Base-by-base conservation (phyloP, 208 protist genomes). In the Crithidia acanthocephali region DNA sequence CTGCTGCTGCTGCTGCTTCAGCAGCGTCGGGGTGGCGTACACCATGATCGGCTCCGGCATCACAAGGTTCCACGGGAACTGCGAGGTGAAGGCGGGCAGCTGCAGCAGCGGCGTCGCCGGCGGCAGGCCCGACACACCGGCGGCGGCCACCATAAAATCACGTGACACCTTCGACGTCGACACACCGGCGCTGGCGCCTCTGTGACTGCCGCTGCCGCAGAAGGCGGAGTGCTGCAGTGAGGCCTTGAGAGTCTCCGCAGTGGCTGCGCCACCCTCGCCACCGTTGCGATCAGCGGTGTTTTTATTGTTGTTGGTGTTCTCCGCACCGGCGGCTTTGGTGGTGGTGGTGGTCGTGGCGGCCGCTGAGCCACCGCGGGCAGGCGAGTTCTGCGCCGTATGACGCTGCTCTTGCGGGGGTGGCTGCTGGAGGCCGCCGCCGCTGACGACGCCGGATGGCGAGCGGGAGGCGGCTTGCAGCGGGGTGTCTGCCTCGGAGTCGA, bases 41-140 rank as follows among this genome's bases (percentile, higher is more conserved):
- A 44, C 58, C 44, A 72, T 53, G 18, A 63, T 56, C 58, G 58
- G 72, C 35, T 72, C 72, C 5, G 64, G 48, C 37, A 78, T 55
- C 23, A 68, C 40, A 11, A 28, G 40, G 48, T 62, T 78, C 72
- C 72, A 78, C 35, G 72, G 72, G 30, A 78, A 78, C 23, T 47
- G 30, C 10, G 72, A 68, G 18, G 57, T 40, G 53, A 78, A 78
- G 51, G 25, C 20, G 0, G 72, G 72, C 59, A 78, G 59, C 35
- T 40, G 35, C 44, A 22, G 72, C 50, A 25, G 25, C 44, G 44
- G 20, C 32, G 48, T 3, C 7, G 40, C 11, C 22, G 23, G 72
- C 25, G 65, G 64, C 5, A 51, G 7, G 5, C 28, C 30, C 10
- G 65, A 23, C n/a, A 63, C 37, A 6, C 35, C 50, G 7, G 56